phyloP scores from a whole-genome alignment of 179 eudicot species.

The Pouteria campechiana region DNA sequence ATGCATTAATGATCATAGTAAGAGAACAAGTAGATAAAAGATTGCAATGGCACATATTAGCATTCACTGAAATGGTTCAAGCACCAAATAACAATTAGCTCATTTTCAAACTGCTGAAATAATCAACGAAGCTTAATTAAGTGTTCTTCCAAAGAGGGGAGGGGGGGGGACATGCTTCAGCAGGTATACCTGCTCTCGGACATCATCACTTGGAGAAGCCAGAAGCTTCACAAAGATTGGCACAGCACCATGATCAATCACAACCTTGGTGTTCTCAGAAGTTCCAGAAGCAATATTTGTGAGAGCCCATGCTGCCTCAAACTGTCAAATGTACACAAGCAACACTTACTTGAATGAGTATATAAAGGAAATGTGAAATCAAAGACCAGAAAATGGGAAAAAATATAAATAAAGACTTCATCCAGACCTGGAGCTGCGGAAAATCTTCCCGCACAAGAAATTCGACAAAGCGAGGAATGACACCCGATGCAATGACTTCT shows the following conservation, averaged over 20 bases:
- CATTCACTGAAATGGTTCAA: too few species aligned
- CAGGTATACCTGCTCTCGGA: constrained; percentile 88
- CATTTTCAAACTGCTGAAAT: too few species aligned
- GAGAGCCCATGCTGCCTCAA: constrained; percentile 93
- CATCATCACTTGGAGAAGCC: constrained; percentile 85
- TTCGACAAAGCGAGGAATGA: constrained; percentile 81
- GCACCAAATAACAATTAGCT: too few species aligned
- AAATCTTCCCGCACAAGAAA: constrained; percentile 79
- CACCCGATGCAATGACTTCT: constrained; percentile 91
- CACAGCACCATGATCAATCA: constrained; percentile 81
- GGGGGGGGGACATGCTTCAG: neutral
- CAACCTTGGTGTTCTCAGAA: constrained; percentile 78
- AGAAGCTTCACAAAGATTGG: constrained; percentile 90
- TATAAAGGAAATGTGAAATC: too few species aligned
- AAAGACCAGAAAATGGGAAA: neutral
- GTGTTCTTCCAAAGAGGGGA: neutral
- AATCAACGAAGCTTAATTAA: too few species aligned
- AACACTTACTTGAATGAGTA: neutral
- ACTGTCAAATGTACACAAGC: constrained; percentile 14
- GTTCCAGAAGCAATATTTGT: constrained; percentile 95
- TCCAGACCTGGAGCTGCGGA: constrained; percentile 84
- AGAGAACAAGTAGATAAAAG: too few species aligned
- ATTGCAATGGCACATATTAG: too few species aligned
- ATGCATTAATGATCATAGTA: too few species aligned
- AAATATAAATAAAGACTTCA: too few species aligned